Conservation (phyloP, 2,329 filamentous ascomycete species). For the Arthrobotrys sphaeroides region DNA sequence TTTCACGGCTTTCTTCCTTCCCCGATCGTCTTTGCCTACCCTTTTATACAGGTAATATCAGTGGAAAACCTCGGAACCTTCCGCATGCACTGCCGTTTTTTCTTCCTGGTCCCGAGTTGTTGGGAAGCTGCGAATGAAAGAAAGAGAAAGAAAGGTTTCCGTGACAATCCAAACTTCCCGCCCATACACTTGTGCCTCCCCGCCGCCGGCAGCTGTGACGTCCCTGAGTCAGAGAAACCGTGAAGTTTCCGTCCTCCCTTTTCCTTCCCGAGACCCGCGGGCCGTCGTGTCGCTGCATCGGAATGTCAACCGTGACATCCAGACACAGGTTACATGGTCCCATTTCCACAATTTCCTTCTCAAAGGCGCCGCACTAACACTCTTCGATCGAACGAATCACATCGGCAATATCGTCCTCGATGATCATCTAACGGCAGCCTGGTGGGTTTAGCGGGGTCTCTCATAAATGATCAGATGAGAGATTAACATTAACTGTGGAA, state of each 20-base stretch:
- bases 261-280: slow-evolving; percentile 15
- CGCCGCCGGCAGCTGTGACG: slow-evolving; percentile 8
- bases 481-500: slow-evolving; percentile 11
- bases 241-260: slow-evolving; percentile 27
- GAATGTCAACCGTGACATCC: slow-evolving; percentile 13
- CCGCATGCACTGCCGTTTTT: background rate
- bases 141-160: background rate
- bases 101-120: background rate
- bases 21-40: slow-evolving; percentile 10
- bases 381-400: slow-evolving; percentile 7
- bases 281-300: slow-evolving; percentile 24
- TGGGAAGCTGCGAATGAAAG: background rate
- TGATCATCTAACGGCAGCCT: background rate
- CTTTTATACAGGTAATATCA: slow-evolving; percentile 4
- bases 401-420: slow-evolving; percentile 2
- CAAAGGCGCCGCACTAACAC: too few species aligned
- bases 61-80: background rate
- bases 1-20: slow-evolving; percentile 35
- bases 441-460: slow-evolving; percentile 6
- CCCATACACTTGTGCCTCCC: background rate
- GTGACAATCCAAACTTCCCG: slow-evolving; percentile 9
- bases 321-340: slow-evolving; percentile 14
- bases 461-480: slow-evolving; percentile 13
- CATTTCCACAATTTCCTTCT: slow-evolving; percentile 7
- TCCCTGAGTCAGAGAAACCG: slow-evolving; percentile 4